phyloP scores from a whole-genome alignment of 352 stramenopile genomes.

The Phytophthora melonis region DNA sequence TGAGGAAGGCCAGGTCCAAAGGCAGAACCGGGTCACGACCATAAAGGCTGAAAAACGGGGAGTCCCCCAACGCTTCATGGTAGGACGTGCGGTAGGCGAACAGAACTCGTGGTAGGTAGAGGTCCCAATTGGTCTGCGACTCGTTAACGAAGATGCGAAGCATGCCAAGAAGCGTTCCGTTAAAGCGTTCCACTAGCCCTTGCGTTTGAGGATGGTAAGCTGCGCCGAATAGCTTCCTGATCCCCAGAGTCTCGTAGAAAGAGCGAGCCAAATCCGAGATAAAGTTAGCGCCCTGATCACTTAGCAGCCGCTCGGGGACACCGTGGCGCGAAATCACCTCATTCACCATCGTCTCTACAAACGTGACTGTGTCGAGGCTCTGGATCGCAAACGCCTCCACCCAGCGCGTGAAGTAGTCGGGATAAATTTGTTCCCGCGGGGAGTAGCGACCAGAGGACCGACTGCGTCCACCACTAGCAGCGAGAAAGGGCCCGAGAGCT shows the following conservation, averaged over 20 bases:
- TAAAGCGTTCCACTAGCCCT: slow-evolving; percentile 5
- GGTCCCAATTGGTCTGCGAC: slow-evolving; percentile 12
- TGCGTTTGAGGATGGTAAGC: slow-evolving; percentile 10
- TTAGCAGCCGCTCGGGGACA: not conserved
- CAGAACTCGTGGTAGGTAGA: not conserved
- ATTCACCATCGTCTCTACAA: too few relatives aligned
- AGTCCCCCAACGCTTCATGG: slow-evolving; percentile 13
- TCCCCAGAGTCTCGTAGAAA: too few relatives aligned
- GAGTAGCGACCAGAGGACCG: too few relatives aligned
- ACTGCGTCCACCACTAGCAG: too few relatives aligned
- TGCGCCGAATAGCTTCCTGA: slow-evolving; percentile 7
- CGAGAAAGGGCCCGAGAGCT: too few relatives aligned
- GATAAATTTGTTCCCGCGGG: too few relatives aligned
- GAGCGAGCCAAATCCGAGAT: not conserved
- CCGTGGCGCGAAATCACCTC: slow-evolving; percentile 1
- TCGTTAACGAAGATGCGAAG: not conserved
- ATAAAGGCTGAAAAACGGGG: too few relatives aligned
- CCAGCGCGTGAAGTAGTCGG: too few relatives aligned
- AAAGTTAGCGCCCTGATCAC: slow-evolving; percentile 12
- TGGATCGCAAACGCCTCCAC: too few relatives aligned
- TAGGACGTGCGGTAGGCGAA: slow-evolving; percentile 20
- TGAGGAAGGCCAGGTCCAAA: slow-evolving; percentile 20
- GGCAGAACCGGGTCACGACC: too few relatives aligned
- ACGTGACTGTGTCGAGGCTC: too few relatives aligned
- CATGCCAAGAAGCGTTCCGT: slow-evolving; percentile 2